A percentile compares a stretch with the other conserved stretches of the same genome.
Conservation (phyloP, 2,329 filamentous ascomycete genomes). For the Neonectria faginata region DNA sequence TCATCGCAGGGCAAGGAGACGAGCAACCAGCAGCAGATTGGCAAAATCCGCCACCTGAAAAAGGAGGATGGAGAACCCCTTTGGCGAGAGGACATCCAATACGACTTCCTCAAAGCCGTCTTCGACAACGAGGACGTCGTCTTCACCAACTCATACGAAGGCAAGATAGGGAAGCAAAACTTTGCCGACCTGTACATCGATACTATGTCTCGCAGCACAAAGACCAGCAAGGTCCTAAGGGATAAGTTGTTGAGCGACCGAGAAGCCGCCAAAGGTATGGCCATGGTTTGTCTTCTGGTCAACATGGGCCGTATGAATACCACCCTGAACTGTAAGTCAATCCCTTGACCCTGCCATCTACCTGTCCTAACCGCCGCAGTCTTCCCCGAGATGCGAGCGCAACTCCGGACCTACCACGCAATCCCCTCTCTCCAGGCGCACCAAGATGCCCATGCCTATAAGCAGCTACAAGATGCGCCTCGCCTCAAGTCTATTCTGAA, state of each 20-base stretch:
- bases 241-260: constrained; percentile 95
- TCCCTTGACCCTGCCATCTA: background rate
- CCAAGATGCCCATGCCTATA: constrained; percentile 95
- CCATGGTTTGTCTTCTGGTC: constrained; percentile 97
- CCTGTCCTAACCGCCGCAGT: constrained; percentile 66
- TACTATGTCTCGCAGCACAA: constrained; percentile 98
- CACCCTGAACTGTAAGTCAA: constrained; percentile 86
- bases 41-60: constrained; percentile 86
- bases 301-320: constrained; percentile 99
- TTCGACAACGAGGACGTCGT: constrained; percentile 80
- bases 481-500: constrained; percentile 97
- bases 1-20: constrained; percentile 50
- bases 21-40: constrained; percentile 57
- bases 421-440: constrained; percentile 96
- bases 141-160: constrained; percentile 92
- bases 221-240: constrained; percentile 97
- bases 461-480: constrained; percentile 96
- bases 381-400: constrained; percentile 99
- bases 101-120: constrained; percentile 83
- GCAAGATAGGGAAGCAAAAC: constrained; percentile 69
- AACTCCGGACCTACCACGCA: constrained; percentile 96
- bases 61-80: constrained; percentile 90
- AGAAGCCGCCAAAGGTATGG: constrained; percentile 95
- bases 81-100: constrained; percentile 90
- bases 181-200: constrained; percentile 99